Base-by-base conservation (phyloP, 331 rosid species). In the Cucumis variabilis region DNA sequence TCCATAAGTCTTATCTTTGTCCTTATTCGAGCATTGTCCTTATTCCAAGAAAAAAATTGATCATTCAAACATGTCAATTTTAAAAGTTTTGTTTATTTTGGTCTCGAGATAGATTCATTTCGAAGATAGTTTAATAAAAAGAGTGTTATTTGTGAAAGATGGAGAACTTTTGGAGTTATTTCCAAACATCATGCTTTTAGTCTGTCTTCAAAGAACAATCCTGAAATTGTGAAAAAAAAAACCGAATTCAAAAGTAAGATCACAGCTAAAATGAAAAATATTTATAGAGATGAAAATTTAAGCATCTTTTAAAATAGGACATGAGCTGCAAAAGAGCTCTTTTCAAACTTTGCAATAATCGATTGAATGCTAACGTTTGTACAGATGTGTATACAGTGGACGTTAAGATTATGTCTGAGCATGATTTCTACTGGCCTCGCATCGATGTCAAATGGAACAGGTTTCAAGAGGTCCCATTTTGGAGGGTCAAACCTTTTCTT, bases 341-440 rank as follows among this genome's bases (percentile, higher is more conserved):
- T 25, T 27, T 17, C 66, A 75, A 44, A 55, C 44, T 48, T 20
- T 41, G 48, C 23, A 1, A 73, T 15, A 10, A 7, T 25, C 3
- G 10, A 73, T 21, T 41, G 80, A 73, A 69, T 62, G 87, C 73
- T 55, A 69, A 94, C 98, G 98, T 96, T 94, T 2, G 90, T 92
- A 89, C 98, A 96, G 77, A 94, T 81, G 87, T 94, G 94, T 67
- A 96, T 93, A 81, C 89, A 96, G 88, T 94, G 98, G 75, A 96
- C 96, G 68, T 96, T 96, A 23, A 94, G 93, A 84, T 93, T 93
- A 83, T 74, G 85, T 85, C 98, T 98, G 9, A 96, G 92, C 80
- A 85, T 88, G 79, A 88, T 92, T 88, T 93, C 97, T 89, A 90
- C 91, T 2, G 93, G 90, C 90, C 92, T 92, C 81, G 91, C 95